Conservation (phyloP, 177 flowering plant genomes). For the Tripterygium wilfordii region DNA sequence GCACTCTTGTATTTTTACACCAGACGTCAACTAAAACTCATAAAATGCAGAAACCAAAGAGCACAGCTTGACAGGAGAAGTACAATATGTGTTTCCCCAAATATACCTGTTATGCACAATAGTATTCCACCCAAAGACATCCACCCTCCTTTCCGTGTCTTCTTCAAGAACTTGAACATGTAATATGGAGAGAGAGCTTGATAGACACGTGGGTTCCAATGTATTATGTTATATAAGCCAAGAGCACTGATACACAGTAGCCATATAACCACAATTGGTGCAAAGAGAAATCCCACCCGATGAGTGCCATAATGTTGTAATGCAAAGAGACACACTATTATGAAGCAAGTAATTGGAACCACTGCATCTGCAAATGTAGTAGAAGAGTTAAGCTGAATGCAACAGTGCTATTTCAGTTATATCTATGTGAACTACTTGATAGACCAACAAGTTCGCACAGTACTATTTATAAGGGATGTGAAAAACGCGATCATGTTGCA, state of each 20-base stretch:
- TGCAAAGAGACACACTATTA: conserved; percentile 56
- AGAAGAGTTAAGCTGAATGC: no score
- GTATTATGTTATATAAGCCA: conserved; percentile 54
- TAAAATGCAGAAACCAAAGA: no score
- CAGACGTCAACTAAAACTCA: no score
- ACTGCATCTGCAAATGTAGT: conserved; percentile 26
- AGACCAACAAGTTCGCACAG: no score
- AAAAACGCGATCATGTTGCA: no score
- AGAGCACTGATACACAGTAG: conserved; percentile 46
- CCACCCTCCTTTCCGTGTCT: conserved; percentile 55
- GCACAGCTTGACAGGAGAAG: no score
- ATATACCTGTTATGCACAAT: conserved; percentile 86
- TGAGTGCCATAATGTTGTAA: conserved; percentile 62
- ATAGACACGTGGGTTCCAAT: conserved; percentile 49
- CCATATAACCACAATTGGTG: conserved; percentile 56
- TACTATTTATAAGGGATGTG: no score
- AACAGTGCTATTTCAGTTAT: no score
- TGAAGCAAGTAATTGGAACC: conserved; percentile 36
- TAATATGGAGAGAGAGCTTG: conserved; percentile 56
- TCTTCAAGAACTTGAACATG: conserved; percentile 44
- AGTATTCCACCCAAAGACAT: conserved; percentile 74
- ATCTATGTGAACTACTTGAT: not conserved
- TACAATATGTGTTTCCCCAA: not conserved
- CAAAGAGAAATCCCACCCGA: conserved; percentile 54
- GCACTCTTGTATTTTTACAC: no score